Base-by-base conservation (phyloP, 768 basidiomycete species). In the Chalciporus piperatus region DNA sequence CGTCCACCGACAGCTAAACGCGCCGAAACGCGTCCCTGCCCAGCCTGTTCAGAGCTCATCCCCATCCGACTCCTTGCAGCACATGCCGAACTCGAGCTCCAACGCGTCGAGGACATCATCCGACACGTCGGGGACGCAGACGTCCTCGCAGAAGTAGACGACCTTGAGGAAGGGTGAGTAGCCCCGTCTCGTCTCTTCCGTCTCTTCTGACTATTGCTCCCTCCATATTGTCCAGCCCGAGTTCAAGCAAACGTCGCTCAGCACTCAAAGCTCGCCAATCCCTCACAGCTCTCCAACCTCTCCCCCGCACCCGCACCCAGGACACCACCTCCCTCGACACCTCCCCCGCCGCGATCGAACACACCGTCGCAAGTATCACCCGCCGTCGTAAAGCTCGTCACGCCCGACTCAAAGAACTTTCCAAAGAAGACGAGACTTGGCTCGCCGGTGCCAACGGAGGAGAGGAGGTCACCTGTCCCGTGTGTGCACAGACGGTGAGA, bases 21-120 rank as follows among this genome's bases (percentile, higher is more conserved):
- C 40, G 88, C 85, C 16, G 88, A 90, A 63, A 92, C 87, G 3
- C 75, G 82, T 51, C 73, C 73, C 52, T 92, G 89, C 61, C 90
- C 89, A 2, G 80, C 86, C 35, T 92, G 89, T 68, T 71, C 76
- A 13, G 89, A 92, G 63, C 64, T 64, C 35, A 85, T 92, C 38
- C 89, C 89, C 13, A 62, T 89, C 20, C 83, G 89, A 12, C 75
- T 91, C n/a, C 74, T 92, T 14, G 74, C 73, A 3, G 74, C 72
- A 50, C 90, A 92, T 58, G 75, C 78, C 3, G 75, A 74, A 38
- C 74, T 91, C 23, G 89, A 92, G 66, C 70, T 76, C 32, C 77
- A 87, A 58, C 79, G 89, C 55, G 76, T 90, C 19, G 80, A 89
- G 52, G 77, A 80, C 41, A 85, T 92, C 42, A 77, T 88, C 17